These are phyloP conservation scores for Phytophthora rubi DNA, from an alignment of 352 stramenopile species.

Conservation along the genomic window DNA sequence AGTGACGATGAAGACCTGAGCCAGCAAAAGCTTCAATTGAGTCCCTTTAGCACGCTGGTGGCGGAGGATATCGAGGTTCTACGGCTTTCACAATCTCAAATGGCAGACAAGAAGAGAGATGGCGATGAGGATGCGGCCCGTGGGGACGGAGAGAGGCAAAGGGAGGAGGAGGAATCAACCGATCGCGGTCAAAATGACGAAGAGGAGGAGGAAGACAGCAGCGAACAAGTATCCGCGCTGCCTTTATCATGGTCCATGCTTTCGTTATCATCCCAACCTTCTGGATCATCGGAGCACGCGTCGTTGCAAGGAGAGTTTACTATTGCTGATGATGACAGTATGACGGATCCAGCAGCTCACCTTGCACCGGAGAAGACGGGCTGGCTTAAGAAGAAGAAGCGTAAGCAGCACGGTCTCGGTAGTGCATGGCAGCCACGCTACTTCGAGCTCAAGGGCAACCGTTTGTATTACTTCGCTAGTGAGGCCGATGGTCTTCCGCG, in stretches of 20 bases:
- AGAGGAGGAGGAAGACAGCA: conserved; percentile 38
- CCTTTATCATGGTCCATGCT: conserved; percentile 70
- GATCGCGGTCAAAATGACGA: conserved; percentile 19
- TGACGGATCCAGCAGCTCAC: conserved; percentile 20
- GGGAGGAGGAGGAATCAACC: conserved; percentile 17
- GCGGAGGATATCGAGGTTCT: conserved; percentile 35
- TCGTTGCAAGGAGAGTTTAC: conserved; percentile 34
- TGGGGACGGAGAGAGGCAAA: conserved; percentile 3
- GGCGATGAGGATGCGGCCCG: neutral
- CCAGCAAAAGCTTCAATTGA: conserved; percentile 15
- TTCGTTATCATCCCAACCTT: conserved; percentile 59
- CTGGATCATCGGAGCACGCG: conserved; percentile 33
- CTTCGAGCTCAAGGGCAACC: conserved; percentile 85
- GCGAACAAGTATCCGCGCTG: conserved; percentile 45
- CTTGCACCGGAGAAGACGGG: conserved; percentile 67
- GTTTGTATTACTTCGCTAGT: conserved; percentile 79
- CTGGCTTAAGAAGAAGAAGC: conserved; percentile 84
- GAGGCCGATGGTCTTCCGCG: conserved; percentile 76
- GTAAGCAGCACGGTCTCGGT: conserved; percentile 72
- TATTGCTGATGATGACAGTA: conserved; percentile 26
- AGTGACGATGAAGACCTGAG: conserved; percentile 13
- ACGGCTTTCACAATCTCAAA: conserved; percentile 28
- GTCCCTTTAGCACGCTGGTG: conserved; percentile 32
- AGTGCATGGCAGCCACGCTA: conserved; percentile 81
- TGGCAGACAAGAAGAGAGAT: conserved; percentile 14